Evolutionary conservation across 1,284 basidiomycete genomes (phyloP).

Genomic region (Wolfiporia cocos): DNA sequence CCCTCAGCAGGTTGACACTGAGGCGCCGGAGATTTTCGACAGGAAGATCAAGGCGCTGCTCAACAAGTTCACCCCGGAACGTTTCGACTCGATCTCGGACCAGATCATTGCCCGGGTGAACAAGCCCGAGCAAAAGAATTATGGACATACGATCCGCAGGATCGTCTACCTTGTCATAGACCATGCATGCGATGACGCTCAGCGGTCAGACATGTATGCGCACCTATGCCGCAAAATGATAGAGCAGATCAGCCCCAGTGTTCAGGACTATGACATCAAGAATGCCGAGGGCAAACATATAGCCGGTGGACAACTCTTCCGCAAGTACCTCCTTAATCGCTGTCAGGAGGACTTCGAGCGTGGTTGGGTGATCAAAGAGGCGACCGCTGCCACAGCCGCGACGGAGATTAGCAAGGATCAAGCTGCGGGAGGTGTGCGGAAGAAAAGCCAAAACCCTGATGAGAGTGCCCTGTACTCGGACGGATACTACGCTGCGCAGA

Average conservation of each 20-base stretch:
- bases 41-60: conserved; percentile 91
- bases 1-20: conserved; percentile 40
- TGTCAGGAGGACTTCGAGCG: conserved; percentile 86
- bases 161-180: conserved; percentile 97
- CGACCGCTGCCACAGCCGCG: conserved; percentile 19
- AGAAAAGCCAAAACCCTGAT: conserved; percentile 39
- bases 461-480: conserved; percentile 83
- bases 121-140: conserved; percentile 87
- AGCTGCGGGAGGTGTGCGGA: conserved; percentile 53
- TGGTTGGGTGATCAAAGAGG: conserved; percentile 67
- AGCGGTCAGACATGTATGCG: conserved; percentile 97
- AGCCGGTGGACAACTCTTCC: conserved; percentile 85
- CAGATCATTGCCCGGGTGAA: conserved; percentile 73
- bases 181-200: conserved; percentile 85
- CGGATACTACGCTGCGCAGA: conserved; percentile 94
- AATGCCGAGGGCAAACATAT: conserved; percentile 79
- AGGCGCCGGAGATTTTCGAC: conserved; percentile 82
- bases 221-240: conserved; percentile 87
- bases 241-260: conserved; percentile 67
- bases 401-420: conserved; percentile 40
- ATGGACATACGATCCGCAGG: conserved; percentile 90
- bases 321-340: conserved; percentile 63
- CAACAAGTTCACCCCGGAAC: conserved; percentile 97
- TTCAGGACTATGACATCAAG: conserved; percentile 83
- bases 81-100: conserved; percentile 85